These are phyloP conservation scores for Massospora cicadina DNA, from an alignment of 371 early-diverging fungal genomes.

Conservation along the genomic window DNA sequence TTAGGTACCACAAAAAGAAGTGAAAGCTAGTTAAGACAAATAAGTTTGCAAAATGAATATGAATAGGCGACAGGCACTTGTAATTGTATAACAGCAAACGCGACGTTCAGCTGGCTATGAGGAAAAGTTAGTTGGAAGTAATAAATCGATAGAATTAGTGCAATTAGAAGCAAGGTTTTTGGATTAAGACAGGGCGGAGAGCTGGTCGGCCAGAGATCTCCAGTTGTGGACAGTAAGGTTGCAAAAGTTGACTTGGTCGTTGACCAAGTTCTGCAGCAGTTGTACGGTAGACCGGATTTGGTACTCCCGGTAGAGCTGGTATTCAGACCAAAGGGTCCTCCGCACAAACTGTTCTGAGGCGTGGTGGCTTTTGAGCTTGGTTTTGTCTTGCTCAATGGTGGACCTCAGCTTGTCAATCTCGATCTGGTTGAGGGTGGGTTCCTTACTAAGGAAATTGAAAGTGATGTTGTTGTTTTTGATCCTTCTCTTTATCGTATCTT, in stretches of 20 bases:
- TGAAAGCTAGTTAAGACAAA: no score
- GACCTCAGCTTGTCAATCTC: not conserved
- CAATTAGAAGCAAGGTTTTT: no score
- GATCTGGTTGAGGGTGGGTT: not conserved
- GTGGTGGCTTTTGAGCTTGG: not conserved
- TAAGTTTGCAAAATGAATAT: no score
- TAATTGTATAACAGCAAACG: no score
- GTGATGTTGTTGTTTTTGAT: slow-evolving; percentile 1
- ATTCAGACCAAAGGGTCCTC: not conserved
- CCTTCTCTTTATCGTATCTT: not conserved
- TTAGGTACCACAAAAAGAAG: no score
- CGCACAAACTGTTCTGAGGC: not conserved
- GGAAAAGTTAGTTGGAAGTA: no score
- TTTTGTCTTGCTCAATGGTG: not conserved
- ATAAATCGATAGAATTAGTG: no score
- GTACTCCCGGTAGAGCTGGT: slow-evolving; percentile 1
- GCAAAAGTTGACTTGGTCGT: not conserved
- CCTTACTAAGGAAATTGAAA: not conserved
- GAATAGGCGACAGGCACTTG: no score
- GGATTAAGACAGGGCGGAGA: not conserved
- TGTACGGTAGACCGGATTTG: not conserved
- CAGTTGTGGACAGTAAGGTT: slow-evolving; percentile 3
- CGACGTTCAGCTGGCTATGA: no score
- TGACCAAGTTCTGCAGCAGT: not conserved
- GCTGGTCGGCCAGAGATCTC: not conserved